Conservation (phyloP, 139 green algal species). For the Chlorella vulgaris region DNA sequence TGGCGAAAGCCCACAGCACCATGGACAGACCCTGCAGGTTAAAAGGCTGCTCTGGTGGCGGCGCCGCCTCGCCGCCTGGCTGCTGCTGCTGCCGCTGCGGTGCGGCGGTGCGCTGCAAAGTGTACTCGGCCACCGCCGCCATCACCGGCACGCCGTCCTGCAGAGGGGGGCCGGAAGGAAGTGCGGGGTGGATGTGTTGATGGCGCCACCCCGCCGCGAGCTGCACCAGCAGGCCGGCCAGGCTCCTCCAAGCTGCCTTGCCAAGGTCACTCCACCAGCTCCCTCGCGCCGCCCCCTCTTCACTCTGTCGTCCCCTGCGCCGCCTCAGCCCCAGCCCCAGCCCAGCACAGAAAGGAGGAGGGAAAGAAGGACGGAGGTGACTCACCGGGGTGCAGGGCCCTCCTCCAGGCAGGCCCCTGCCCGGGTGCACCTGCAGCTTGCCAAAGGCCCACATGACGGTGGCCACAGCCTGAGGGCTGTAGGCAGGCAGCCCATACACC, state of each 20-base stretch:
- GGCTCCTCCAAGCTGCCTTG: too few species aligned
- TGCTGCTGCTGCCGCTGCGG: neutral
- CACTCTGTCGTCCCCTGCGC: neutral
- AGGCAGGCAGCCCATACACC: neutral
- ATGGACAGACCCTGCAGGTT: slow-evolving; percentile 35
- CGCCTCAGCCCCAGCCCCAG: neutral
- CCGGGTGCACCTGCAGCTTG: slow-evolving; percentile 37
- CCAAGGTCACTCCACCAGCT: too few species aligned
- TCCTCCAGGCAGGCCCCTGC: slow-evolving; percentile 17
- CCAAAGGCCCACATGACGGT: slow-evolving; percentile 49
- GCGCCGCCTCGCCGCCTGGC: too few species aligned
- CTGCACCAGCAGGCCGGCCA: too few species aligned
- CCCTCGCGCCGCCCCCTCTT: too few species aligned
- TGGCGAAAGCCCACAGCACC: slow-evolving; percentile 48
- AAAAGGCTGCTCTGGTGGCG: too few species aligned
- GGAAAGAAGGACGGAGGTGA: neutral
- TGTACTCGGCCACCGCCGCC: slow-evolving; percentile 2
- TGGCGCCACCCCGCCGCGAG: too few species aligned
- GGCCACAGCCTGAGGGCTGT: slow-evolving; percentile 39
- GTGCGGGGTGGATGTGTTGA: too few species aligned
- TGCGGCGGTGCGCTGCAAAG: neutral
- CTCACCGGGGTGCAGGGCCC: slow-evolving; percentile 17
- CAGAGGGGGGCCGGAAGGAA: too few species aligned
- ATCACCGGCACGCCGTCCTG: slow-evolving; percentile 39
- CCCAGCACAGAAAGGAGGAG: neutral